Conservation (phyloP, 108 stramenopile species). For the Aurantiochytrium sp. region DNA sequence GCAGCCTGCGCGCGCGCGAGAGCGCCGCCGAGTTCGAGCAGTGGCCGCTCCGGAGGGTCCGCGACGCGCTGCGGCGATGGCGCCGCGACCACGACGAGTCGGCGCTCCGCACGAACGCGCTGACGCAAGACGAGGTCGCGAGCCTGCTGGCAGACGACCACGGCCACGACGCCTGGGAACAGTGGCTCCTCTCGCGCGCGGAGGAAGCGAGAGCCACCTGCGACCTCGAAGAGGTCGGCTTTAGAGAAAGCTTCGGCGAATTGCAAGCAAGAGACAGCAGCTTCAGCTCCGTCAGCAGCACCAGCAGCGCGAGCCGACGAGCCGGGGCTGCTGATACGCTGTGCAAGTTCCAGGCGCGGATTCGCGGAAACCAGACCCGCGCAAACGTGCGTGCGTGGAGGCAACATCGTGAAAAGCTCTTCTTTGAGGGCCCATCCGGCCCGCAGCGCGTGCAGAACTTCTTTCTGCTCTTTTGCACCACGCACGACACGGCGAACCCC, state of each 20-base stretch:
- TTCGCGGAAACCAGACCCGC: not conserved
- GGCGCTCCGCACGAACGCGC: not conserved
- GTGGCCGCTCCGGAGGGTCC: not conserved
- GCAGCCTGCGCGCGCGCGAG: not conserved
- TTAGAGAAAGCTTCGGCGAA: too few species aligned
- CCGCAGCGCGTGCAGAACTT: not conserved
- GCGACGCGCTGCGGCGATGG: not conserved
- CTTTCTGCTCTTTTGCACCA: not conserved
- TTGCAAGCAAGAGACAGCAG: too few species aligned
- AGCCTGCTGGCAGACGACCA: not conserved
- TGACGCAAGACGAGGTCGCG: not conserved
- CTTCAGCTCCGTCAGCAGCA: too few species aligned
- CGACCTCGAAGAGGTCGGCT: too few species aligned
- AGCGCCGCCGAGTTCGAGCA: not conserved
- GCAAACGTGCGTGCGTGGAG: not conserved
- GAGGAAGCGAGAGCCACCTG: too few species aligned
- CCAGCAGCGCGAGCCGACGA: too few species aligned
- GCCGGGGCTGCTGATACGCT: not conserved
- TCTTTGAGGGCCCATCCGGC: constrained; percentile 1
- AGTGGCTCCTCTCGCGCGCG: not conserved
- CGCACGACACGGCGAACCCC: not conserved
- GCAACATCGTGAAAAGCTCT: not conserved
- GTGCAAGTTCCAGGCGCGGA: not conserved
- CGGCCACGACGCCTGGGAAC: not conserved
- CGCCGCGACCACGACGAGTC: not conserved